Conservation (phyloP, 352 stramenopile species). For the Pythium scleroteichum region DNA sequence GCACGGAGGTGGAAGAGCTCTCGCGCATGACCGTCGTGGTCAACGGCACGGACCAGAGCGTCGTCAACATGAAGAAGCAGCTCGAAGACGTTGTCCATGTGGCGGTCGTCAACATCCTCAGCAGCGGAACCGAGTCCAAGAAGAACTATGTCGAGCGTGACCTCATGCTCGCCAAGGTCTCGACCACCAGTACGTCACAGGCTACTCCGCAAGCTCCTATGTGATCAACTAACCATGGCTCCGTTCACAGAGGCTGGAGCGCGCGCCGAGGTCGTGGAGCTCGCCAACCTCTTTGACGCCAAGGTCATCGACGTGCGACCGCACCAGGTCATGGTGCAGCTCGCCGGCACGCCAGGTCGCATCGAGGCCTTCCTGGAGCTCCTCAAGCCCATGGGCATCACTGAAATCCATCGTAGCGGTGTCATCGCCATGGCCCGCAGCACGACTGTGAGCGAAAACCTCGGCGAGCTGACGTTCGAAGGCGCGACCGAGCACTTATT, state of each 20-base stretch:
- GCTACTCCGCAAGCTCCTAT: background rate
- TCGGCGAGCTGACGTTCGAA: conserved; percentile 72
- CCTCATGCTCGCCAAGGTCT: conserved; percentile 87
- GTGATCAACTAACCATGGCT: conserved; percentile 5
- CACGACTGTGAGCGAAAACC: conserved; percentile 60
- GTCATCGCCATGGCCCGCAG: conserved; percentile 85
- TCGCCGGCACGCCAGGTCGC: conserved; percentile 70
- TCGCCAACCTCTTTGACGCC: conserved; percentile 83
- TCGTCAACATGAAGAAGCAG: conserved; percentile 89
- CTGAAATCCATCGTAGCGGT: conserved; percentile 81
- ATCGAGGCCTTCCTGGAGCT: conserved; percentile 85
- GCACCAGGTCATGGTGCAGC: conserved; percentile 83
- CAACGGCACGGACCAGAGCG: conserved; percentile 76
- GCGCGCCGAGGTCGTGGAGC: conserved; percentile 74
- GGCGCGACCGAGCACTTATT: conserved; percentile 73
- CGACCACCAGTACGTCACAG: conserved; percentile 57
- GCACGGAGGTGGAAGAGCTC: conserved; percentile 83
- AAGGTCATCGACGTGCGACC: conserved; percentile 86
- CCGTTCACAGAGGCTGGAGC: conserved; percentile 48
- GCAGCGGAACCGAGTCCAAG: conserved; percentile 53
- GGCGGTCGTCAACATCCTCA: conserved; percentile 85
- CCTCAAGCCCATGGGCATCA: conserved; percentile 81
- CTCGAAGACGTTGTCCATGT: conserved; percentile 88
- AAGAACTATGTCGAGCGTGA: conserved; percentile 89
- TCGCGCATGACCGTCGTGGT: conserved; percentile 87